Conservation (phyloP, 169 alveolate genomes). For the Plasmodium gonderi region DNA sequence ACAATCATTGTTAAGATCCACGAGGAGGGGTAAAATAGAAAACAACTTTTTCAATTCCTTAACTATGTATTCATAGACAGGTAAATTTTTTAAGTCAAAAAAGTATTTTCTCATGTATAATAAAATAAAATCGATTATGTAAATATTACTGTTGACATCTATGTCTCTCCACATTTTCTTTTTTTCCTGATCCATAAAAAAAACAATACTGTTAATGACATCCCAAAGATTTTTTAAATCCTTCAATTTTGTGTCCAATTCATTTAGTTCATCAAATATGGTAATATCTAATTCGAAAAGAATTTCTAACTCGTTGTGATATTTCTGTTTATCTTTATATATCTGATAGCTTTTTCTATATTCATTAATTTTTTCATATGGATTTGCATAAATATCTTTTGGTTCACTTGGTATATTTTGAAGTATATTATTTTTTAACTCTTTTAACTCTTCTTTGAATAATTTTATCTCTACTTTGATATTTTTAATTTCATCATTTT, state of each 20-base stretch:
- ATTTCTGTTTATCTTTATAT: conserved; percentile 88
- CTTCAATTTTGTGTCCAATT: conserved; percentile 89
- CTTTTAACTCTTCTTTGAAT: conserved; percentile 76
- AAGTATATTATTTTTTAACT: conserved; percentile 79
- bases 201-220: conserved; percentile 88
- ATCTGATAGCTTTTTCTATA: conserved; percentile 83
- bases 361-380: conserved; percentile 86
- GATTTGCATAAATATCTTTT: conserved; percentile 73
- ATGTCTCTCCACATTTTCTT: conserved; percentile 94
- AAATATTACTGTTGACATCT: conserved; percentile 91
- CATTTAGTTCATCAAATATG: conserved; percentile 91
- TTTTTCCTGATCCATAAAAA: conserved; percentile 94
- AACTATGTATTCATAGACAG: conserved; percentile 89
- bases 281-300: conserved; percentile 94
- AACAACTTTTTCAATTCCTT: conserved; percentile 95
- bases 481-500: conserved; percentile 62
- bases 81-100: conserved; percentile 91
- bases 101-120: conserved; percentile 89
- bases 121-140: conserved; percentile 88
- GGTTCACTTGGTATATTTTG: conserved; percentile 76
- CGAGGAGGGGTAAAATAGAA: conserved; percentile 93
- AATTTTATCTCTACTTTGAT: conserved; percentile 42
- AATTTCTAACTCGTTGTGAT: conserved; percentile 92
- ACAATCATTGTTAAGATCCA: conserved; percentile 93
- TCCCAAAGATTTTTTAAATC: conserved; percentile 95